A percentile compares a stretch with the other conserved stretches of the same genome.
phyloP scores from a whole-genome alignment of 2,329 filamentous ascomycete species.

The Scedosporium boydii region DNA sequence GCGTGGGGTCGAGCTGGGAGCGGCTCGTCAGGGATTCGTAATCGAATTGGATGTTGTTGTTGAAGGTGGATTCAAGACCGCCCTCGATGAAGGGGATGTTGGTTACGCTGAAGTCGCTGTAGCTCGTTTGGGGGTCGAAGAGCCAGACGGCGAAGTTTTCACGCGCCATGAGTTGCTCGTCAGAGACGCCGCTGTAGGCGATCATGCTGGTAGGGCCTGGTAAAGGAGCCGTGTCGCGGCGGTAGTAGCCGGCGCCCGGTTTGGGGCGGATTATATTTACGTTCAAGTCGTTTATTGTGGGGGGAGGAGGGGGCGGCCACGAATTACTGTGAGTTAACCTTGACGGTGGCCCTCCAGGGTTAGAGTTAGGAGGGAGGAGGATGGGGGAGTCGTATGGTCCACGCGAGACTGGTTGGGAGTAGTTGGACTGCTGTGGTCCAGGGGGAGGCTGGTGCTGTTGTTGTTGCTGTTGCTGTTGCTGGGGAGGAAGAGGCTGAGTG shows the following conservation, averaged over 20 bases:
- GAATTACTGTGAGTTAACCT: conserved; percentile 12
- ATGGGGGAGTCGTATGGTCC: conserved; percentile 3
- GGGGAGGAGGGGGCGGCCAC: conserved; percentile 15
- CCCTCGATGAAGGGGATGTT: conserved; percentile 38
- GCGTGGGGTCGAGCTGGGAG: conserved; percentile 34
- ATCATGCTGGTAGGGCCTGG: conserved; percentile 7
- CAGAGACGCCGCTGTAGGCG: conserved; percentile 11
- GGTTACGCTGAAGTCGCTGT: conserved; percentile 31
- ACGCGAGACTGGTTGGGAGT: not conserved
- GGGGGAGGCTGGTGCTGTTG: conserved; percentile 1
- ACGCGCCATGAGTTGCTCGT: conserved; percentile 23
- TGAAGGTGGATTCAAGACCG: conserved; percentile 40
- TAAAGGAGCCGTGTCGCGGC: conserved; percentile 15
- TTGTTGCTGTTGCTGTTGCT: not conserved
- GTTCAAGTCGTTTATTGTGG: conserved; percentile 24
- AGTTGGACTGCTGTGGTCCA: conserved; percentile 2
- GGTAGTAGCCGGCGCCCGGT: conserved; percentile 23
- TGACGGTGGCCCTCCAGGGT: conserved; percentile 5
- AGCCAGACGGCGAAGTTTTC: conserved; percentile 43
- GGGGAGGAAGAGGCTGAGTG: not conserved
- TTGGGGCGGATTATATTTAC: conserved; percentile 27
- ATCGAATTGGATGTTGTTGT: conserved; percentile 41
- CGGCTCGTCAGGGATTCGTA: conserved; percentile 38
- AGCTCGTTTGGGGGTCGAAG: conserved; percentile 34
- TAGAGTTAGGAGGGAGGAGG: conserved; percentile 4